Conservation (phyloP, 176 grass and related monocot genomes). For the Eragrostis curvula region DNA sequence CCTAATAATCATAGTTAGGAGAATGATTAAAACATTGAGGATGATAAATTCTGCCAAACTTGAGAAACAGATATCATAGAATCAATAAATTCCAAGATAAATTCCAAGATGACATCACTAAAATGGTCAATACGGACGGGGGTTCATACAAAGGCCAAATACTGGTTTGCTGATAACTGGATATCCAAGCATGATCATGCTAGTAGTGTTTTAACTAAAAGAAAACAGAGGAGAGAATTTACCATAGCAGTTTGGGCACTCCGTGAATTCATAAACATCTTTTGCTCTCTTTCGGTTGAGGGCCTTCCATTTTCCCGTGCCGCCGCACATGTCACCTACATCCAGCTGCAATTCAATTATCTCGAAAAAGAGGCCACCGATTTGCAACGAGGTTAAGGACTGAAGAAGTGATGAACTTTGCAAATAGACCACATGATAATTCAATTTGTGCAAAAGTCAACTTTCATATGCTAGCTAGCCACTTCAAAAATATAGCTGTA, state of each 20-base stretch:
- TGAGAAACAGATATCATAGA: neutral
- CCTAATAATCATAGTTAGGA: constrained; percentile 36
- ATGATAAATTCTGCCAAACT: neutral
- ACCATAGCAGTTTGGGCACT: constrained; percentile 99
- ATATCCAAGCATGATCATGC: no score
- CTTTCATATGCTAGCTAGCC: neutral
- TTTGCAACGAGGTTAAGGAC: no score
- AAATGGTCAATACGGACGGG: no score
- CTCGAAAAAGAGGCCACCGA: neutral
- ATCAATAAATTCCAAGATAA: neutral
- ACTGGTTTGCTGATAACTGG: no score
- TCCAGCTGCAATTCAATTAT: constrained; percentile 31
- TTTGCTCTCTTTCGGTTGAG: constrained; percentile 97
- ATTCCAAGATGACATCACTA: neutral
- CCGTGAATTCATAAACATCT: constrained; percentile 96
- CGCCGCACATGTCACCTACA: constrained; percentile 97
- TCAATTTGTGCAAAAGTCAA: neutral
- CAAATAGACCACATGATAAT: no score
- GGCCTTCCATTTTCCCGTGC: constrained; percentile 99
- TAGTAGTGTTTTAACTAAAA: no score
- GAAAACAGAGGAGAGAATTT: no score
- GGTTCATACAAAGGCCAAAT: no score
- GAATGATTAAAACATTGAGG: neutral
- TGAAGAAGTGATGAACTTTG: neutral
- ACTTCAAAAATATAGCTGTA: neutral